A percentile compares a stretch with the other conserved stretches of the same genome.
Conservation (phyloP, 2,329 filamentous ascomycete genomes). For the Diaporthe ampelina region DNA sequence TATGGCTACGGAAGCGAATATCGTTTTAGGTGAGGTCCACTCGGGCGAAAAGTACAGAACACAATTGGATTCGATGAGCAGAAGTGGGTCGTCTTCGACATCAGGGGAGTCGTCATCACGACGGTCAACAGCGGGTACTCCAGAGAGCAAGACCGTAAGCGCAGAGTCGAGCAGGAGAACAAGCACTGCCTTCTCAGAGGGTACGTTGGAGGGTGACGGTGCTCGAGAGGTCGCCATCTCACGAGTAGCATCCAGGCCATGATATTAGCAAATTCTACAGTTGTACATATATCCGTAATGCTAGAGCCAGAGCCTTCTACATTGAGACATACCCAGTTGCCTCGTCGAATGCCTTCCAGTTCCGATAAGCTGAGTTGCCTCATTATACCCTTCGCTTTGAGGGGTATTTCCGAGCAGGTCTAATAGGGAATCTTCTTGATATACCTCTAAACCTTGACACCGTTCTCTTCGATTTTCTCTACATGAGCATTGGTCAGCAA, state of each 20-base stretch:
- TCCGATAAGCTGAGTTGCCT: not conserved
- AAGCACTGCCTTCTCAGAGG: constrained; percentile 9
- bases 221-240: not conserved
- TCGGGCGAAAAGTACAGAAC: constrained; percentile 1
- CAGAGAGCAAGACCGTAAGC: constrained; percentile 24
- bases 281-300: not conserved
- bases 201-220: not conserved
- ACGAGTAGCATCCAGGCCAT: not conserved
- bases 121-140: not conserved
- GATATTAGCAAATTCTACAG: not conserved
- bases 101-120: constrained; percentile 25
- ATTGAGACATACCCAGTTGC: not conserved
- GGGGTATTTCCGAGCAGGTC: too few species aligned
- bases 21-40: constrained; percentile 14
- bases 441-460: constrained; percentile 45
- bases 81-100: constrained; percentile 23
- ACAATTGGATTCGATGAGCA: not conserved
- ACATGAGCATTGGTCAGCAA: not conserved
- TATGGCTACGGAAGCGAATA: not conserved
- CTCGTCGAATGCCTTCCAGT: not conserved
- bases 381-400: not conserved
- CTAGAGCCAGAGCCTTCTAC: not conserved
- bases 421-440: not conserved
- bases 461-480: constrained; percentile 50
- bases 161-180: constrained; percentile 23